These are phyloP conservation scores for Globisporangium ultimum DNA, from an alignment of 352 stramenopile species.

Conservation along the genomic window DNA sequence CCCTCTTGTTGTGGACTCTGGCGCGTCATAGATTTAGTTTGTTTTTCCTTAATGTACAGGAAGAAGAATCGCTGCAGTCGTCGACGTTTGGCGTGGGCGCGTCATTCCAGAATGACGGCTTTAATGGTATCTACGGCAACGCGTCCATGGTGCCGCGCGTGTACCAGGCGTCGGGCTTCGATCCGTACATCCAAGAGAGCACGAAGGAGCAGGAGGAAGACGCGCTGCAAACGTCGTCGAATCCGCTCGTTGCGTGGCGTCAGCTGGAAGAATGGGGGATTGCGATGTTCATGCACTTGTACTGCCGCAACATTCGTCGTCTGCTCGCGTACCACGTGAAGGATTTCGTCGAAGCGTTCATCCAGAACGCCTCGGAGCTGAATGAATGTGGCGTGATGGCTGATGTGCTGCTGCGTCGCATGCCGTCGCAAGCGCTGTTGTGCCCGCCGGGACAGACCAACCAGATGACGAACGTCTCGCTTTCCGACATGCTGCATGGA, in stretches of 20 bases:
- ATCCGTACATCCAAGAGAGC: constrained; percentile 62
- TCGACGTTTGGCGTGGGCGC: constrained; percentile 38
- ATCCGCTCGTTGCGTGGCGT: constrained; percentile 69
- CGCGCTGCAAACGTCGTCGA: constrained; percentile 66
- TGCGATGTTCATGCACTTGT: constrained; percentile 86
- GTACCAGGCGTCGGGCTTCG: constrained; percentile 83
- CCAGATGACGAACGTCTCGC: constrained; percentile 81
- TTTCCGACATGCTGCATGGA: constrained; percentile 69
- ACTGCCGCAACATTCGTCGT: constrained; percentile 77
- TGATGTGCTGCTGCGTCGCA: constrained; percentile 67
- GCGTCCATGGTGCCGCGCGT: constrained; percentile 67
- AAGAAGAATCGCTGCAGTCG: constrained; percentile 47
- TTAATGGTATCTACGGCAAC: constrained; percentile 61
- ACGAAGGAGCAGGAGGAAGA: constrained; percentile 66
- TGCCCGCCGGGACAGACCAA: constrained; percentile 68
- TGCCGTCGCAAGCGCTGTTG: constrained; percentile 69
- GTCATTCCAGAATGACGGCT: constrained; percentile 53
- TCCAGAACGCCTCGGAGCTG: constrained; percentile 77
- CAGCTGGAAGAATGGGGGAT: constrained; percentile 75
- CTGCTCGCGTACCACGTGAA: constrained; percentile 84
- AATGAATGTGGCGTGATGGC: constrained; percentile 78
- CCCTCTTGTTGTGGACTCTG: neutral
- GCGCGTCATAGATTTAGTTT: no score
- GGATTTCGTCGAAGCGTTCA: constrained; percentile 77
- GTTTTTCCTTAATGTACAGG: constrained; percentile 15